These are phyloP conservation scores for Echinochloa phyllopogon DNA, from an alignment of 176 grass and related monocot genomes.

Conservation along the genomic window DNA sequence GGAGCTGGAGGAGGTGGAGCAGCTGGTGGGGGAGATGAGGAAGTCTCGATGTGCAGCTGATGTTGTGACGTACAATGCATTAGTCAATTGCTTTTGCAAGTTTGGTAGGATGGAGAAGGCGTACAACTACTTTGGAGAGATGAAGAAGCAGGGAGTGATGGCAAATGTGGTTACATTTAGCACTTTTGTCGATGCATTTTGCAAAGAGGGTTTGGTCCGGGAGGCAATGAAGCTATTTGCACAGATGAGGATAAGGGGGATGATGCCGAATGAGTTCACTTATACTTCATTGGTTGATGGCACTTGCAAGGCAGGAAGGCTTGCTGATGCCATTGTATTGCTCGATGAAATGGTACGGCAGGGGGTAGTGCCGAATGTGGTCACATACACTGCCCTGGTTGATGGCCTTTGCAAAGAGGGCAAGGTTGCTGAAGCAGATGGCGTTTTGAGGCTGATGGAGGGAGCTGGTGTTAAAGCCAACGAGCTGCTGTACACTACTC, in stretches of 20 bases:
- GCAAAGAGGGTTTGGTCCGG: slow-evolving; percentile 82
- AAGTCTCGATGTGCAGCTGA: slow-evolving; percentile 55
- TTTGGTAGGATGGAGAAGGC: slow-evolving; percentile 72
- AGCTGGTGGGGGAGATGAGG: slow-evolving; percentile 73
- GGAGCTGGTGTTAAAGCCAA: slow-evolving; percentile 62
- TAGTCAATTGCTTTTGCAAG: slow-evolving; percentile 90
- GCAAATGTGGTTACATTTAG: slow-evolving; percentile 86
- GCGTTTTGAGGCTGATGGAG: slow-evolving; percentile 69
- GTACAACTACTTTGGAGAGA: slow-evolving; percentile 70
- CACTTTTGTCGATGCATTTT: slow-evolving; percentile 90
- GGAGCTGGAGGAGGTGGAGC: slow-evolving; percentile 68
- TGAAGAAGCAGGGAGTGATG: slow-evolving; percentile 65
- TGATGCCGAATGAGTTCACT: slow-evolving; percentile 89
- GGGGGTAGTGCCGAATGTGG: slow-evolving; percentile 68
- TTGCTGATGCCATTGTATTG: slow-evolving; percentile 67
- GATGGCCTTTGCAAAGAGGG: slow-evolving; percentile 90
- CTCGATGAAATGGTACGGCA: slow-evolving; percentile 85
- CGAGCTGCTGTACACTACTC: slow-evolving; percentile 66
- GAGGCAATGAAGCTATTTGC: slow-evolving; percentile 90
- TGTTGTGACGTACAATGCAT: slow-evolving; percentile 88
- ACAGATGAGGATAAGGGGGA: slow-evolving; percentile 79
- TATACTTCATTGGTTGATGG: slow-evolving; percentile 91
- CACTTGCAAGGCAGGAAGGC: slow-evolving; percentile 75
- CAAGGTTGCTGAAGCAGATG: slow-evolving; percentile 72
- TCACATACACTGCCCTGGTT: slow-evolving; percentile 74